Percentiles rank a stretch among this genome's conserved stretches.
These are phyloP conservation scores for Daldinia eschscholtzii DNA, from an alignment of 2,329 filamentous ascomycete species.

Conservation along the genomic window DNA sequence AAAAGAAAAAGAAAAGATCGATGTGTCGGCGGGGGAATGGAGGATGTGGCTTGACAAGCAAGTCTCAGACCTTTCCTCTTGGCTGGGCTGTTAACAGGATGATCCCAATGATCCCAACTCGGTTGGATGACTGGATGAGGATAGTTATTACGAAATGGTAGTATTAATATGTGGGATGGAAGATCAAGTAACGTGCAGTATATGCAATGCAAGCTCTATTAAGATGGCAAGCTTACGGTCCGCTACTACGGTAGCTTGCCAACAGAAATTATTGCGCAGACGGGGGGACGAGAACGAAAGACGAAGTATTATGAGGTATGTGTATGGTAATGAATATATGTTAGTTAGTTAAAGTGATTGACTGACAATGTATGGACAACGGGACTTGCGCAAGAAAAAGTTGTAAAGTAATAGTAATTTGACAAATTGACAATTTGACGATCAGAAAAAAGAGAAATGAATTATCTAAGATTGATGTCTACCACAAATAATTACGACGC, in stretches of 20 bases:
- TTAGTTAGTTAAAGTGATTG: background rate
- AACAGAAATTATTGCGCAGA: conserved; percentile 16
- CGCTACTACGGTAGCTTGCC: conserved; percentile 24
- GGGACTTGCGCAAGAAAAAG: background rate
- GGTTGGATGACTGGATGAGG: conserved; percentile 21
- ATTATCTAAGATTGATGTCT: conserved; percentile 37
- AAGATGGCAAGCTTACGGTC: conserved; percentile 24
- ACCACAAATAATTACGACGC: conserved; percentile 20
- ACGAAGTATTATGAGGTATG: conserved; percentile 4
- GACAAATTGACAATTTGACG: background rate
- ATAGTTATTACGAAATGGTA: conserved; percentile 37
- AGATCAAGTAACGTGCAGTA: conserved; percentile 41
- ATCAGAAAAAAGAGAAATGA: conserved; percentile 26
- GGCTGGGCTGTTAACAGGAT: conserved; percentile 31
- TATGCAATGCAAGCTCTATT: conserved; percentile 41
- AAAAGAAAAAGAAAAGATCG: conserved; percentile 9
- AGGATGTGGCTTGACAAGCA: conserved; percentile 38
- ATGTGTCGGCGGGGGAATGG: conserved; percentile 40
- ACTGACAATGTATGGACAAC: background rate
- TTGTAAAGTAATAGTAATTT: conserved; percentile 7
- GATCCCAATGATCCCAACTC: conserved; percentile 38
- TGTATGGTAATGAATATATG: background rate
- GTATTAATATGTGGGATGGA: conserved; percentile 41
- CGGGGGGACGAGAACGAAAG: background rate
- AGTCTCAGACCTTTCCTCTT: conserved; percentile 35